Conservation (phyloP, 2,329 filamentous ascomycete species). For the Hymenoscyphus fraxineus region DNA sequence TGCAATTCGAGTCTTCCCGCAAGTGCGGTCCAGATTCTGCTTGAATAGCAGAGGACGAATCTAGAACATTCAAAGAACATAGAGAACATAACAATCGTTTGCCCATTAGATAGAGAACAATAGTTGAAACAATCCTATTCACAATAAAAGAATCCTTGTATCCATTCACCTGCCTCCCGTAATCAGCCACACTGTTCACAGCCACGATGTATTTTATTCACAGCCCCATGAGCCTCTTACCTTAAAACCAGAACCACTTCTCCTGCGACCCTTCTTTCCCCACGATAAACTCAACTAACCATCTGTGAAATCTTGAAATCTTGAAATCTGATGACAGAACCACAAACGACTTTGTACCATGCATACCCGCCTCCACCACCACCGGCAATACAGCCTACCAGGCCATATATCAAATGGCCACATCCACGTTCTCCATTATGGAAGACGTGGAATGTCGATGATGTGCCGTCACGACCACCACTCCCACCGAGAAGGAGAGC, state of each 20-base stretch:
- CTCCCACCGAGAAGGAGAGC: background rate
- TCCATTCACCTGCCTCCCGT: background rate
- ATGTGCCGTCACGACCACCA: background rate
- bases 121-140: background rate
- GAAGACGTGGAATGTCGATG: slow-evolving; percentile 2
- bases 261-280: background rate
- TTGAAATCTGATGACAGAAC: background rate
- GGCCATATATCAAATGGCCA: background rate
- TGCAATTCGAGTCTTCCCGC: background rate
- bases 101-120: background rate
- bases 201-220: background rate
- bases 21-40: background rate
- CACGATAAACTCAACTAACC: background rate
- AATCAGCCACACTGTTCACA: background rate
- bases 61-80: background rate
- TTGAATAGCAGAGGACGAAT: background rate
- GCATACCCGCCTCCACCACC: background rate
- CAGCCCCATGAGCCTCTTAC: background rate
- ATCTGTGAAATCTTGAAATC: background rate
- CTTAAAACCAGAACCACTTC: background rate
- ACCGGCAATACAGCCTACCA: background rate
- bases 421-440: background rate
- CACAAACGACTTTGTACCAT: background rate
- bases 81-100: background rate
- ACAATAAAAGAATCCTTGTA: background rate